phyloP scores from a whole-genome alignment of 169 alveolate species.

The Plasmodium vivax region DNA sequence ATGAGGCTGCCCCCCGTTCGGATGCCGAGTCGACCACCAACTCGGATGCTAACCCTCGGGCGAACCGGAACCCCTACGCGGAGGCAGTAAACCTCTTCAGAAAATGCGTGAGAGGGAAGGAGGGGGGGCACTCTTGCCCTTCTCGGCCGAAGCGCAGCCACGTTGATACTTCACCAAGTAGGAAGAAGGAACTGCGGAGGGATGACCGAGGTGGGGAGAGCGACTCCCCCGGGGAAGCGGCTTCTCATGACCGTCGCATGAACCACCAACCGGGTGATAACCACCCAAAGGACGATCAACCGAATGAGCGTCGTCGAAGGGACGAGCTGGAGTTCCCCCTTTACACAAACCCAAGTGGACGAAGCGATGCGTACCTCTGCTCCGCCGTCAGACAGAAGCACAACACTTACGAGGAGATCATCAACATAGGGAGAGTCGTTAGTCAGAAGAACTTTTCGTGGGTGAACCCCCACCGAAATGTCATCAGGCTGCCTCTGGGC shows the following conservation, averaged over 20 bases:
- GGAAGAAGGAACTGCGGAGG: background rate
- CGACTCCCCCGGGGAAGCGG: background rate
- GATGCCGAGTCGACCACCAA: background rate
- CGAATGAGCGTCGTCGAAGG: background rate
- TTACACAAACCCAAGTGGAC: background rate
- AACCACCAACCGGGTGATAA: background rate
- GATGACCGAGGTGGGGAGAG: background rate
- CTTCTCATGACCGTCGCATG: background rate
- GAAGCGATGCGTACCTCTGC: background rate
- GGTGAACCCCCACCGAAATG: constrained; percentile 2
- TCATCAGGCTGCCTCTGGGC: background rate
- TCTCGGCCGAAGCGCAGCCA: background rate
- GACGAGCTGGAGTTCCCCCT: background rate
- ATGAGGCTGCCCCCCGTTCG: background rate
- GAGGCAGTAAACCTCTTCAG: background rate
- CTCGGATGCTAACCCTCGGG: background rate
- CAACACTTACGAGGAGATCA: constrained; percentile 30
- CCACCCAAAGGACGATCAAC: background rate
- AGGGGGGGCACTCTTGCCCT: background rate
- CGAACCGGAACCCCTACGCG: background rate
- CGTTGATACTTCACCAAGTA: background rate
- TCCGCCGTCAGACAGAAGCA: background rate
- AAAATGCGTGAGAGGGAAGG: background rate
- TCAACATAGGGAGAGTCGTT: constrained; percentile 26
- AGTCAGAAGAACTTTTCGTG: constrained; percentile 21